Conservation (phyloP, 2,329 filamentous ascomycete genomes). For the Cladosporium sp. region DNA sequence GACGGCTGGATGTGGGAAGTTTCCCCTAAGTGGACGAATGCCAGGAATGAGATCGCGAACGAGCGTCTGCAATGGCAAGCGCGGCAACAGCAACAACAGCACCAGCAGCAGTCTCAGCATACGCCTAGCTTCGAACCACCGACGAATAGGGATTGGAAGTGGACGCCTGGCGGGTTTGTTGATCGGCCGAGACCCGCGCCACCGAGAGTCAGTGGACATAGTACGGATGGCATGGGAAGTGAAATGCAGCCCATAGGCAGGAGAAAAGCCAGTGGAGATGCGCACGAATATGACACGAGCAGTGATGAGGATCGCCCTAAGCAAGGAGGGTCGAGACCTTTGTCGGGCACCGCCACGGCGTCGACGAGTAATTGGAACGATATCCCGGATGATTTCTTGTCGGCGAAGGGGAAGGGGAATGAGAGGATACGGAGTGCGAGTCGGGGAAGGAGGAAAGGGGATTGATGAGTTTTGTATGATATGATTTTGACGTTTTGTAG, state of each 20-base stretch:
- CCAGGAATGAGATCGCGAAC: conserved; percentile 54
- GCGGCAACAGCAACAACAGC: background rate
- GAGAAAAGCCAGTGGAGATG: conserved; percentile 28
- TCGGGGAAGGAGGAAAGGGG: conserved; percentile 36
- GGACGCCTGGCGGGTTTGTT: conserved; percentile 41
- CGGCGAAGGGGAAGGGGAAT: conserved; percentile 30
- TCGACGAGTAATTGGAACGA: conserved; percentile 51
- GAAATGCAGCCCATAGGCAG: conserved; percentile 47
- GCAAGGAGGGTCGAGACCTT: conserved; percentile 9
- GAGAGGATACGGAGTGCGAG: conserved; percentile 32
- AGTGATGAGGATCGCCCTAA: conserved; percentile 41
- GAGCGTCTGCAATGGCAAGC: conserved; percentile 32
- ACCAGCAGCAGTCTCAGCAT: conserved; percentile 10
- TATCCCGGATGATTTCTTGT: conserved; percentile 49
- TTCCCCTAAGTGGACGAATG: conserved; percentile 74
- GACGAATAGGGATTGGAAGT: conserved; percentile 26
- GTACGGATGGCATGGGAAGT: conserved; percentile 35
- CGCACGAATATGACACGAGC: conserved; percentile 30
- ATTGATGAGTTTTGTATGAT: conserved; percentile 26
- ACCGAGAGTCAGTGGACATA: conserved; percentile 15
- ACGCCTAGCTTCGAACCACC: conserved; percentile 18
- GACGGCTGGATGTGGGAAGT: conserved; percentile 96
- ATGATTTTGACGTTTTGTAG: conserved; percentile 12
- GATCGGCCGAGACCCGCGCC: conserved; percentile 32
- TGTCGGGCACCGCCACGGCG: background rate